Conservation (phyloP, 1,284 basidiomycete genomes). For the Marasmius sp. region DNA sequence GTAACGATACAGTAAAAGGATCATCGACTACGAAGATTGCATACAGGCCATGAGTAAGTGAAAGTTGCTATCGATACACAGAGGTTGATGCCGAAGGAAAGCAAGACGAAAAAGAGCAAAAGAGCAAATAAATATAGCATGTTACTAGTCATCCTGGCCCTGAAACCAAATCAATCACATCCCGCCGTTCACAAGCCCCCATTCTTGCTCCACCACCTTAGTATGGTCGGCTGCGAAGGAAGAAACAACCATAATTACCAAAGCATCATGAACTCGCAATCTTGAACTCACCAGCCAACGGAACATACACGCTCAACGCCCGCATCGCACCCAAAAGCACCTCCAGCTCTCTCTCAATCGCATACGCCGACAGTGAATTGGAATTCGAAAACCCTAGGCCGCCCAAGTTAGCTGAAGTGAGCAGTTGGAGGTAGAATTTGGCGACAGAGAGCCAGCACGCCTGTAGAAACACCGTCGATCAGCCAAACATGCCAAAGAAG, state of each 20-base stretch:
- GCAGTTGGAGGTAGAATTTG: slow-evolving; percentile 36
- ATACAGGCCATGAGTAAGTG: no score
- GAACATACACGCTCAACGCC: slow-evolving; percentile 33
- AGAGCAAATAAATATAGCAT: no score
- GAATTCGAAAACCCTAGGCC: background rate
- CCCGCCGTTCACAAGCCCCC: background rate
- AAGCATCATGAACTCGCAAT: background rate
- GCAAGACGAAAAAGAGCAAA: no score
- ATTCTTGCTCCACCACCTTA: slow-evolving; percentile 23
- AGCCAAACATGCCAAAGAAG: slow-evolving; percentile 10
- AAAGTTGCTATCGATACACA: no score
- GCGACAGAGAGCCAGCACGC: slow-evolving; percentile 42
- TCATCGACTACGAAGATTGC: no score
- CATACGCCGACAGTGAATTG: slow-evolving; percentile 19
- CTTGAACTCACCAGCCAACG: slow-evolving; percentile 29
- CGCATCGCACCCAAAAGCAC: slow-evolving; percentile 32
- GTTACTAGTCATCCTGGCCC: no score
- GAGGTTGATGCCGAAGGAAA: no score
- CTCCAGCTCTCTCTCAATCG: slow-evolving; percentile 31
- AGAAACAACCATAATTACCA: background rate
- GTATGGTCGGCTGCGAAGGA: slow-evolving; percentile 22
- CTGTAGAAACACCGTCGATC: slow-evolving; percentile 17
- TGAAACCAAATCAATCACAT: no score
- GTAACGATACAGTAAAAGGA: no score
- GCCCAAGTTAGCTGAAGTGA: slow-evolving; percentile 13